These are phyloP conservation scores for Boletus reticuloceps DNA, from an alignment of 768 basidiomycete species.

Conservation along the genomic window DNA sequence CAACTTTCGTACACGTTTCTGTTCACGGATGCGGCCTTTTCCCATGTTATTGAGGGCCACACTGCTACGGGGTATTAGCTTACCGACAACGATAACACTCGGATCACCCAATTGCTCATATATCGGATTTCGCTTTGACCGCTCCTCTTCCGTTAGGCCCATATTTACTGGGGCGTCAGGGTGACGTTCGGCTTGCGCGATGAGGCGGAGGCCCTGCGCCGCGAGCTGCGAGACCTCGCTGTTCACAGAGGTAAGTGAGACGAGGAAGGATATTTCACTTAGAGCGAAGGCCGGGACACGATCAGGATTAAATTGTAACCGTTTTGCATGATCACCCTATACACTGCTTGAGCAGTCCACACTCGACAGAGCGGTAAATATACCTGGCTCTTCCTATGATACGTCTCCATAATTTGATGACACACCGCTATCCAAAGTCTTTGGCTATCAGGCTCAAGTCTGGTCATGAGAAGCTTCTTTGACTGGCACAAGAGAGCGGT, in stretches of 20 bases:
- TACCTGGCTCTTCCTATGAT: conserved; percentile 49
- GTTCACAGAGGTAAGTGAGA: conserved; percentile 68
- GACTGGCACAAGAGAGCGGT: conserved; percentile 43
- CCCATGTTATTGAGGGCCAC: conserved; percentile 2
- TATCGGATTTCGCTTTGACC: conserved; percentile 65
- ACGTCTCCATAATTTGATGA: conserved; percentile 58
- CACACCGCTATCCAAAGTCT: conserved; percentile 67
- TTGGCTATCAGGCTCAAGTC: conserved; percentile 60
- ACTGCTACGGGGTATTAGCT: conserved; percentile 20
- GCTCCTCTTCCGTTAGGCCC: conserved; percentile 56
- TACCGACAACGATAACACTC: conserved; percentile 65
- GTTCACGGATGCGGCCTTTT: conserved; percentile 71
- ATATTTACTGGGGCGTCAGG: conserved; percentile 53
- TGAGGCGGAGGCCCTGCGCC: conserved; percentile 62
- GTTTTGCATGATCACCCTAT: conserved; percentile 44
- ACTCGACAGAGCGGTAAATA: conserved; percentile 8
- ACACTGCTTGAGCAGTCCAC: conserved; percentile 3
- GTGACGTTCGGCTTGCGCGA: conserved; percentile 66
- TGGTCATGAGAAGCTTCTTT: conserved; percentile 55
- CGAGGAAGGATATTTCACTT: conserved; percentile 70
- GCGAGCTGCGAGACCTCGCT: conserved; percentile 65
- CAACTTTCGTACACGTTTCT: conserved; percentile 75
- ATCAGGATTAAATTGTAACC: conserved; percentile 47
- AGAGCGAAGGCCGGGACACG: conserved; percentile 65
- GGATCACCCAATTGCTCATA: conserved; percentile 82